A percentile compares a stretch with the other conserved stretches of the same genome.
These are phyloP conservation scores for Arxiozyma slooffiae DNA, from an alignment of 1,139 yeast genomes.

Conservation along the genomic window DNA sequence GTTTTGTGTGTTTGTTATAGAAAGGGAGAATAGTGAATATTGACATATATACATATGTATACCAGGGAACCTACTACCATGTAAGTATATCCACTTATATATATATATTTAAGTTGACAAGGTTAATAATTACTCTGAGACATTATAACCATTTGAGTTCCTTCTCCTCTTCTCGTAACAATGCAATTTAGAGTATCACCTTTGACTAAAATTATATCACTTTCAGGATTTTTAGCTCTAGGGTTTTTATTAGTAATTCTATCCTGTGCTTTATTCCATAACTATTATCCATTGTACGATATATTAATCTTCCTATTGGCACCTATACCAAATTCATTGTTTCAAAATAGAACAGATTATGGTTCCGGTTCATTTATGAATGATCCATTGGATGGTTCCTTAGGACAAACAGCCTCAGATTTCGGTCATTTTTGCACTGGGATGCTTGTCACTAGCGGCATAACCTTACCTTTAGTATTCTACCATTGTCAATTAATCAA, in stretches of 20 bases:
- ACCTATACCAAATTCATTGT: conserved; percentile 56
- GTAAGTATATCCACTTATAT: no score
- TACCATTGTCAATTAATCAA: conserved; percentile 51
- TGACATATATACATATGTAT: no score
- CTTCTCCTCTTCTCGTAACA: not conserved
- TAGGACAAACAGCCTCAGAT: conserved; percentile 44
- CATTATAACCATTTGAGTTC: not conserved
- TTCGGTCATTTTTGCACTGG: conserved; percentile 57
- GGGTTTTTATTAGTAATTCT: conserved; percentile 65
- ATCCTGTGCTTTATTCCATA: conserved; percentile 63
- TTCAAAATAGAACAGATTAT: conserved; percentile 32
- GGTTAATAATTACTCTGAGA: not conserved
- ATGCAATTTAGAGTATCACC: conserved; percentile 36
- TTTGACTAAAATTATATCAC: conserved; percentile 58
- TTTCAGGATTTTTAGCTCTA: conserved; percentile 60
- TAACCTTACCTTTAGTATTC: conserved; percentile 54
- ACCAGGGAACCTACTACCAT: no score
- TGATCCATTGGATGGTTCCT: conserved; percentile 34
- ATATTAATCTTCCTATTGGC: conserved; percentile 51
- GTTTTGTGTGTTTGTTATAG: no score
- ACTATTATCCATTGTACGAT: conserved; percentile 64
- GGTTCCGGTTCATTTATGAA: conserved; percentile 49
- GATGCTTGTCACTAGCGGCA: conserved; percentile 55
- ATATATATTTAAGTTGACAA: no score
- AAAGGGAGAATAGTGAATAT: no score